These are phyloP conservation scores for Amanita rubescens DNA, from an alignment of 768 basidiomycete species.

Conservation along the genomic window DNA sequence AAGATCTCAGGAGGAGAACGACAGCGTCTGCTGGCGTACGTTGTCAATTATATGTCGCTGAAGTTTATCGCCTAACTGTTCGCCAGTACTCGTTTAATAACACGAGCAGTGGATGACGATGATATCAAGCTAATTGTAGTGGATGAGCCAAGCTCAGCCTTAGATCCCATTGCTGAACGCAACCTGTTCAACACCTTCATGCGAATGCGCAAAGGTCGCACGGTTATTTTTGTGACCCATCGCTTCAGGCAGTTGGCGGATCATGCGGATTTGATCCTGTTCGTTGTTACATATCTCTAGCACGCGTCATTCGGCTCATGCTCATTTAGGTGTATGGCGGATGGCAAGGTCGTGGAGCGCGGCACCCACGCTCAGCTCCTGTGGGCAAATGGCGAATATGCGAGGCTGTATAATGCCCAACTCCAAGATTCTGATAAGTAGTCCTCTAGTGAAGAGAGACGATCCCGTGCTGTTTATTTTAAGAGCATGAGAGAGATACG, in stretches of 20 bases:
- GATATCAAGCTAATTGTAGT: slow-evolving; percentile 40
- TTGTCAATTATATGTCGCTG: slow-evolving; percentile 8
- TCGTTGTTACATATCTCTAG: slow-evolving; percentile 19
- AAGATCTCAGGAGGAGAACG: slow-evolving; percentile 38
- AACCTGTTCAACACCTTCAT: slow-evolving; percentile 36
- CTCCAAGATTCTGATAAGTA: slow-evolving; percentile 14
- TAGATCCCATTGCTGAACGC: slow-evolving; percentile 49
- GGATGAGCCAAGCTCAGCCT: slow-evolving; percentile 52
- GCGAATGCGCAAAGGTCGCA: slow-evolving; percentile 35
- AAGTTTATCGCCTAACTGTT: slow-evolving; percentile 2
- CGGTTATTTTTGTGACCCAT: slow-evolving; percentile 51
- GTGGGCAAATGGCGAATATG: slow-evolving; percentile 28
- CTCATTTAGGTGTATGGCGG: slow-evolving; percentile 34
- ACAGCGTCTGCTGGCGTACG: slow-evolving; percentile 44
- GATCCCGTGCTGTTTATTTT: background rate
- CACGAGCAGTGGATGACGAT: slow-evolving; percentile 29
- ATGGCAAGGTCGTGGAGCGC: slow-evolving; percentile 31
- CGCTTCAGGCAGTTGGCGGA: slow-evolving; percentile 43
- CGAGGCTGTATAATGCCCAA: slow-evolving; percentile 34
- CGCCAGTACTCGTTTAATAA: slow-evolving; percentile 37
- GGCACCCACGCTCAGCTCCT: slow-evolving; percentile 37
- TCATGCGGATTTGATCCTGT: slow-evolving; percentile 48
- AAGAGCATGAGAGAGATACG: too few relatives aligned
- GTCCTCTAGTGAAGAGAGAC: background rate
- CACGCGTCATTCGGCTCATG: background rate